Conservation (phyloP, 2,329 filamentous ascomycete species). For the Juglanconis juglandina region DNA sequence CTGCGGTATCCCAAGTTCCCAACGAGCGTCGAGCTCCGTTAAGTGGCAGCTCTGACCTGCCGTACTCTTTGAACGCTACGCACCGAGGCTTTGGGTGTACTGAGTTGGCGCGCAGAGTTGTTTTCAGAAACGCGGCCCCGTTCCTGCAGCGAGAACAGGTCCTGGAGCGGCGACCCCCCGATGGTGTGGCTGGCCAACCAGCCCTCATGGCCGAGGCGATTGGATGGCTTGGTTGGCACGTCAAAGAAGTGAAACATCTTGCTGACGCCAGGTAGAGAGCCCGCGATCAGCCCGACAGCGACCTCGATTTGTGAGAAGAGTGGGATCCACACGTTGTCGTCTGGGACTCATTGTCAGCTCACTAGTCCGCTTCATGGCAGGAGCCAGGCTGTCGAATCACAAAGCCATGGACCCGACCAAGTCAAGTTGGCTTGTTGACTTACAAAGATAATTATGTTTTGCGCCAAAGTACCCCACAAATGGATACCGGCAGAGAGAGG, state of each 20-base stretch:
- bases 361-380: too few species aligned
- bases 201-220: not conserved
- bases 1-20: too few species aligned
- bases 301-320: not conserved
- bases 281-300: not conserved
- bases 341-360: not conserved
- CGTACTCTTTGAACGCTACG: not conserved
- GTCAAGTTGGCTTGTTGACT: not conserved
- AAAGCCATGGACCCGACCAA: too few species aligned
- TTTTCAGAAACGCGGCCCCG: not conserved
- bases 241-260: not conserved
- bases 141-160: not conserved
- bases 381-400: too few species aligned
- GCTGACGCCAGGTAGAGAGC: not conserved
- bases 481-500: not conserved
- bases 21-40: not conserved
- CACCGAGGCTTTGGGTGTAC: not conserved
- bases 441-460: not conserved
- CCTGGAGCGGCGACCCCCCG: not conserved
- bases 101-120: not conserved
- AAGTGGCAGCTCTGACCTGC: not conserved
- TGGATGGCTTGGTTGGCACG: not conserved
- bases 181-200: not conserved
- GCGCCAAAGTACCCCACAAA: not conserved
- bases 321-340: not conserved